Base-by-base conservation (phyloP, 2,329 filamentous ascomycete genomes). In the Hymenoscyphus fructigenus region DNA sequence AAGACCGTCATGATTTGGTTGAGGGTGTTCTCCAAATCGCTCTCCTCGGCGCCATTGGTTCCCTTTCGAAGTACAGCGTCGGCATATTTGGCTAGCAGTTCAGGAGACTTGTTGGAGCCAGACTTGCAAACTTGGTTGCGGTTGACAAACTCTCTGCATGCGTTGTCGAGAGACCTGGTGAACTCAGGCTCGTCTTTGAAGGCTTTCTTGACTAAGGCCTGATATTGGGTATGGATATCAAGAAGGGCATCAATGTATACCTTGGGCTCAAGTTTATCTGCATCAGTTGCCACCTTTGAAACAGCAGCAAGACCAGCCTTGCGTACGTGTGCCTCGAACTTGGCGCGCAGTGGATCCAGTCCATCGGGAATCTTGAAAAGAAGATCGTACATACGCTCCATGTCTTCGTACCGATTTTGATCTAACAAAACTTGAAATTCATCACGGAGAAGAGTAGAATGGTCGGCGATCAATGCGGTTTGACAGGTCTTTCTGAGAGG, bases 1-100 rank as follows among this genome's bases (percentile, higher is more conserved):
- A 99, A 99, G 63, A 99, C 92, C 1, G 94, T 97, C 95, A 99
- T 99, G 73, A 99, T 95, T 77, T 97, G 92, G 23, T 87, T 88
- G 34, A 98, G 82, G 36, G 92, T 90, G 70, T 90, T 89, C 79
- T 99, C 95, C 73, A 98, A 85, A 75, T 99, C 94, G 36, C 91
- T 90, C 75, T 99, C 95, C 75, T 98, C 95, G 15, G 93, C 92
- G 72, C 93, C 92, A 72, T 93, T 96, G 34, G 91, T 91, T 70
- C 92, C 94, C 83, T 97, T 97, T 78, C 95, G 94, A 60, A 99
- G 83, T 36, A 99, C 82, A 10, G 93, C 89, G 77, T 99, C 95
- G 36, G 93, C 92, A 77, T 99, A 98, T 79, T 97, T 97, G 76
- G 95, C 94, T 44, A 99, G 83, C 47, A 99, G 82, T 77, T 99